phyloP scores from a whole-genome alignment of 257 asterid species.

The Solanum sparsipilum region DNA sequence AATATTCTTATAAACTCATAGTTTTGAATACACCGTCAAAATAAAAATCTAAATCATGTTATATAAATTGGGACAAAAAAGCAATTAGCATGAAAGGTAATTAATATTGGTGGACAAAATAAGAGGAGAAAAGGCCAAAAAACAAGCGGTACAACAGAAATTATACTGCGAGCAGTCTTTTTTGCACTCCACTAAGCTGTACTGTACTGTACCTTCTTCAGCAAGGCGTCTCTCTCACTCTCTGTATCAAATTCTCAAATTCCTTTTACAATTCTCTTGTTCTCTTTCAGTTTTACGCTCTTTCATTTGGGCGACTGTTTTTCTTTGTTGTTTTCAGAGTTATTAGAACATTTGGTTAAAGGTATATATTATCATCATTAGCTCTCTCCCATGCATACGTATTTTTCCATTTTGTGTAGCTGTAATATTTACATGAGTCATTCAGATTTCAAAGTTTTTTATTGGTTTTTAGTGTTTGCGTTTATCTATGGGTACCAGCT shows the following conservation, averaged over 20 bases:
- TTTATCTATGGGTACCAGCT: neutral
- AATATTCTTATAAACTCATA: too few relatives aligned
- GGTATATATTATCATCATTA: neutral
- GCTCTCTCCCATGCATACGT: neutral
- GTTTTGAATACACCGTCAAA: neutral
- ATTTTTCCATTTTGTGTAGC: neutral
- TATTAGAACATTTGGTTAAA: neutral
- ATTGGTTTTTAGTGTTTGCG: neutral
- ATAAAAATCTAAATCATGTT: neutral
- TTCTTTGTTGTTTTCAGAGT: neutral
- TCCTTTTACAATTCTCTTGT: neutral
- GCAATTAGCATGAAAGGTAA: too few relatives aligned
- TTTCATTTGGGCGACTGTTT: neutral
- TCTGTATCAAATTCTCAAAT: neutral
- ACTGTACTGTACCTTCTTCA: neutral
- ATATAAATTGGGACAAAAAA: too few relatives aligned
- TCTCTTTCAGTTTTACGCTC: neutral
- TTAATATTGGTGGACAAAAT: neutral
- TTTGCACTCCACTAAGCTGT: neutral
- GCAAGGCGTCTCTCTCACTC: neutral
- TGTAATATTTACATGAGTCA: neutral
- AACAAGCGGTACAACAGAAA: neutral
- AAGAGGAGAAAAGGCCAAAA: neutral
- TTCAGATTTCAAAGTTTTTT: neutral
- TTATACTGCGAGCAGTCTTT: neutral